Evolutionary conservation across 1,284 basidiomycete species (phyloP).

Genomic region (Chondrostereum purpureum): DNA sequence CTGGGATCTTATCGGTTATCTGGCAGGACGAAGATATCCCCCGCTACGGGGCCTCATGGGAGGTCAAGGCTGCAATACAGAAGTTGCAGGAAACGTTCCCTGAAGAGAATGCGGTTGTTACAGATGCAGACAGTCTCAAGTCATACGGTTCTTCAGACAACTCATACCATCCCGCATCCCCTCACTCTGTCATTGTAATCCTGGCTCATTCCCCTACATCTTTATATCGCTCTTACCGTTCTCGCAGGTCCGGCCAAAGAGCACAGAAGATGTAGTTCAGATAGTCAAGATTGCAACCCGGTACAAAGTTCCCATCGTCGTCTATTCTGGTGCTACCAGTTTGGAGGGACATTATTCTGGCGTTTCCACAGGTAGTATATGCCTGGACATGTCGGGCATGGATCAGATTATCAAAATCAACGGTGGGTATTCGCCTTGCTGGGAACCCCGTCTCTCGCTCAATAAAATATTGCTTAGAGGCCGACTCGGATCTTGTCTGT

Average conservation of each 20-base stretch:
- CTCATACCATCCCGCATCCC: conserved; percentile 59
- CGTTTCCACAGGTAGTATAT: conserved; percentile 55
- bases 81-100: conserved; percentile 47
- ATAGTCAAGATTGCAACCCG: conserved; percentile 62
- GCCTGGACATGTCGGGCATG: conserved; percentile 62
- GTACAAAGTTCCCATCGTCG: conserved; percentile 60
- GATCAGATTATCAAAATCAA: conserved; percentile 51
- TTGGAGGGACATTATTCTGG: conserved; percentile 62
- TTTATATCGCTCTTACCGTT: conserved; percentile 22
- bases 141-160: conserved; percentile 62
- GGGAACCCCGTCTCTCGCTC: neutral
- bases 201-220: conserved; percentile 21
- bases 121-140: conserved; percentile 41
- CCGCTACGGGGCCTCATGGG: conserved; percentile 39
- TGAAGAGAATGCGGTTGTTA: conserved; percentile 37
- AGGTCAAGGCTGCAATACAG: conserved; percentile 46
- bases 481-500: conserved; percentile 68
- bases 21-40: conserved; percentile 11
- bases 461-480: conserved; percentile 26
- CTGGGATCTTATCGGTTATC: neutral
- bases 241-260: conserved; percentile 40
- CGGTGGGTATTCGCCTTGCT: conserved; percentile 20
- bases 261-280: conserved; percentile 64
- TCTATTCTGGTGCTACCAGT: conserved; percentile 67
- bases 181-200: conserved; percentile 58